Base-by-base conservation (phyloP, 2,329 filamentous ascomycete species). In the Neoscytalidium dimidiatum region DNA sequence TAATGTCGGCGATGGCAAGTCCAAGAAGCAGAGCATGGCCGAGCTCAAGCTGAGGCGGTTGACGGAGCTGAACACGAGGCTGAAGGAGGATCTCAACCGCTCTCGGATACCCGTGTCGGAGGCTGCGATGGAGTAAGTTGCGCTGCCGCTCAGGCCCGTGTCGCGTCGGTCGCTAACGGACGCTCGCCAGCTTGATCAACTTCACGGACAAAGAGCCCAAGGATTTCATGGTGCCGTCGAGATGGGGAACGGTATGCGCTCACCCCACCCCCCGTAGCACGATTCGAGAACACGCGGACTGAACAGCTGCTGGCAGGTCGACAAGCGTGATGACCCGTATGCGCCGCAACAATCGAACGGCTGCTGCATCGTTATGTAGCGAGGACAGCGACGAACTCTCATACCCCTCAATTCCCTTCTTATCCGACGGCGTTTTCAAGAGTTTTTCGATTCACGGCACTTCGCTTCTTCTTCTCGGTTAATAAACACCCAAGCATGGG, bases 1-100 rank as follows among this genome's bases (percentile, higher is more conserved):
- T 78, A 84, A 84, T 67, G 87, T 86, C 70, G 86, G 86, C 71
- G 86, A 88, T 75, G 83, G 85, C 71, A 88, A 86, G 86, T 96
- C 94, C 84, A 98, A 96, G 84, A 97, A 97, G 85, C 95, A 98
- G 83, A 97, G 92, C 78, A 98, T 99, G 92, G 94, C 94, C 72
- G 95, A 99, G 79, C 87, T 99, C 70, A 99, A 99, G 86, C 88
- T 98, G 74, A 90, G 95, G 75, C 91, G 95, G 70, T 85, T 99
- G 80, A 98, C 94, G 67, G 95, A 99, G 83, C 88, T 99, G 74
- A 99, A 98, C 85, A 92, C 92, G 80, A 90, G 95, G 73, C 83
- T 99, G 79, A 92, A 94, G 74, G 95, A 99, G 81, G 95, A 99
- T 79, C 85, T 99, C 69, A 95, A 98, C 74, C 88, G 95, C 78